These are phyloP conservation scores for Agrostemma githago DNA, from an alignment of 148 eudicot genomes.

Conservation along the genomic window DNA sequence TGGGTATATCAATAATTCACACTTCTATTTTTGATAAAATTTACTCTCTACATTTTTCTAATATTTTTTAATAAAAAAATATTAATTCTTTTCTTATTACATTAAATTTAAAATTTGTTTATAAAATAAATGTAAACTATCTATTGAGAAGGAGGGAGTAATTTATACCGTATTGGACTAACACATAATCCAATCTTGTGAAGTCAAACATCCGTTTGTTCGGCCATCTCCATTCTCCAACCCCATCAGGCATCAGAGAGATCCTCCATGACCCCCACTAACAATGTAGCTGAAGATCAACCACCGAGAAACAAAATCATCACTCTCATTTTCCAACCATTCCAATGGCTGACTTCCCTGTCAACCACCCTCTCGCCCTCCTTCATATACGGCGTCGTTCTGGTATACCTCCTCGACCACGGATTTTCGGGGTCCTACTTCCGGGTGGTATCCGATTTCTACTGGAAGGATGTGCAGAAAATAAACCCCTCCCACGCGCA, in stretches of 20 bases:
- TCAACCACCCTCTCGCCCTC: constrained; percentile 30
- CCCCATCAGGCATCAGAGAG: background rate
- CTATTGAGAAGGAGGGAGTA: constrained; percentile 16
- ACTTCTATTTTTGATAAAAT: too few species aligned
- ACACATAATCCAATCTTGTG: background rate
- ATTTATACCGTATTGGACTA: background rate
- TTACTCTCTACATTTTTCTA: too few species aligned
- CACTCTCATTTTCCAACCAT: constrained; percentile 29
- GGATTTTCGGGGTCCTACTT: constrained; percentile 54
- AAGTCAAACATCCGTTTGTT: background rate
- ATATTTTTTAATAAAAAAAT: too few species aligned
- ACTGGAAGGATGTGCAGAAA: constrained; percentile 62
- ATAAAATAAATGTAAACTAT: too few species aligned
- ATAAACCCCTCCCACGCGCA: constrained; percentile 46
- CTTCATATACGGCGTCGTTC: constrained; percentile 40
- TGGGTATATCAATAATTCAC: too few species aligned
- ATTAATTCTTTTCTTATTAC: too few species aligned
- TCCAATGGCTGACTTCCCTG: constrained; percentile 34
- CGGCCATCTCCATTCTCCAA: background rate
- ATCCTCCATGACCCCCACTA: background rate
- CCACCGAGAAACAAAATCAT: background rate
- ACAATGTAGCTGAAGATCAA: background rate
- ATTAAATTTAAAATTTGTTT: too few species aligned
- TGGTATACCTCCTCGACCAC: constrained; percentile 53
- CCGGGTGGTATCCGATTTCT: constrained; percentile 50